A percentile compares a stretch with the other conserved stretches of the same genome.
Evolutionary conservation across 495 filamentous ascomycete genomes (phyloP).

Genomic region (Rusavskia elegans): DNA sequence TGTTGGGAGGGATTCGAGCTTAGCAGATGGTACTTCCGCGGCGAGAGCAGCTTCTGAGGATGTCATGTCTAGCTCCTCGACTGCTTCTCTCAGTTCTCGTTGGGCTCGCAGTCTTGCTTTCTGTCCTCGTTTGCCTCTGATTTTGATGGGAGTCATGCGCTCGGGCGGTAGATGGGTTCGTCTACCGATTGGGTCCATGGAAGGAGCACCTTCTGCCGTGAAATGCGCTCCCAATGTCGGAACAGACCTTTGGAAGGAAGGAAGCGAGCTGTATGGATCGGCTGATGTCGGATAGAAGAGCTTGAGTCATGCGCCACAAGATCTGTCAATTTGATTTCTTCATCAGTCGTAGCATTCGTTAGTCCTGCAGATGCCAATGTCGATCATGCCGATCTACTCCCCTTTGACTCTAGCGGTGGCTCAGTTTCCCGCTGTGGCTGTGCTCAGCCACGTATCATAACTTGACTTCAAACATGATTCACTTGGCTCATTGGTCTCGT

Average conservation of each 20-base stretch:
- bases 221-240: too few relatives aligned
- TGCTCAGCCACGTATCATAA: background rate
- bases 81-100: slow-evolving; percentile 3
- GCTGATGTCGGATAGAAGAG: background rate
- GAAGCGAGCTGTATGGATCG: background rate
- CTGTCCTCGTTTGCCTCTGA: slow-evolving; percentile 11
- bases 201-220: background rate
- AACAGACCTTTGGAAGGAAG: background rate
- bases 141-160: slow-evolving; percentile 9
- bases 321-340: too few relatives aligned
- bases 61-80: slow-evolving; percentile 1
- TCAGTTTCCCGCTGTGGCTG: background rate
- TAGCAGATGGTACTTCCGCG: slow-evolving; percentile 13
- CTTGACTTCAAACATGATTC: background rate
- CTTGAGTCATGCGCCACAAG: too few relatives aligned
- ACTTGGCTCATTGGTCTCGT: background rate
- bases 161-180: background rate
- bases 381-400: background rate
- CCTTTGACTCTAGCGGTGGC: background rate
- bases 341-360: too few relatives aligned
- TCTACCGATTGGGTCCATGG: background rate
- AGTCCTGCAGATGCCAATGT: too few relatives aligned
- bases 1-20: slow-evolving; percentile 32
- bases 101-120: slow-evolving; percentile 7
- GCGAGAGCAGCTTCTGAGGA: background rate